Conservation (phyloP, 2,329 filamentous ascomycete species). For the Venturia asperata region DNA sequence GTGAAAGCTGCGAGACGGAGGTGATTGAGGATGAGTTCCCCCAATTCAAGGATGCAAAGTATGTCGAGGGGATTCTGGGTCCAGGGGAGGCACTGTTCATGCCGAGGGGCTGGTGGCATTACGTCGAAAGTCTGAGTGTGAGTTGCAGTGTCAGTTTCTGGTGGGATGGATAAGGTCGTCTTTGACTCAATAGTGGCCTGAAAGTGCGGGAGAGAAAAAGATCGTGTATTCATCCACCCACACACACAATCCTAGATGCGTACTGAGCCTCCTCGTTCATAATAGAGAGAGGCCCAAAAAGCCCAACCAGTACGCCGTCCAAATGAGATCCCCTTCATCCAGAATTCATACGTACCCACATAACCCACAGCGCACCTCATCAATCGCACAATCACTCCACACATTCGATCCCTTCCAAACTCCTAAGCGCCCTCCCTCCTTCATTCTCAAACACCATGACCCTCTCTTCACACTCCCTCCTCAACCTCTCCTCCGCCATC, state of each 20-base stretch:
- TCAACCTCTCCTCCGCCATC: slow-evolving; percentile 71
- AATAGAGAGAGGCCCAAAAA: neutral
- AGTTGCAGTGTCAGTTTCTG: slow-evolving; percentile 97
- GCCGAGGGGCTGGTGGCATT: slow-evolving; percentile 97
- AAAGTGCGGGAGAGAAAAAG: neutral
- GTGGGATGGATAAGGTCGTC: slow-evolving; percentile 56
- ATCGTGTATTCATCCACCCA: neutral
- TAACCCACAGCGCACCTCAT: neutral
- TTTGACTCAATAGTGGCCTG: neutral
- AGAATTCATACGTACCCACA: neutral
- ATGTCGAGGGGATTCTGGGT: slow-evolving; percentile 68
- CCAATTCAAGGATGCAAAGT: slow-evolving; percentile 51
- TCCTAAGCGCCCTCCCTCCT: slow-evolving; percentile 68
- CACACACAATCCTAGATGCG: neutral
- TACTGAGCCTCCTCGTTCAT: neutral
- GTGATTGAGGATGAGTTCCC: slow-evolving; percentile 39
- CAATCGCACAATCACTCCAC: neutral
- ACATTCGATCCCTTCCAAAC: slow-evolving; percentile 62
- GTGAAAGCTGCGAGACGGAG: slow-evolving; percentile 36
- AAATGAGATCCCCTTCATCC: neutral
- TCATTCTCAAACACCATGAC: slow-evolving; percentile 78
- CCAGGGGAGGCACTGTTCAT: slow-evolving; percentile 85
- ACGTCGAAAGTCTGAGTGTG: slow-evolving; percentile 74
- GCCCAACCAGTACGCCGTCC: neutral
- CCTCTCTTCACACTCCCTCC: slow-evolving; percentile 72